These are phyloP conservation scores for Inosperma sp. DNA, from an alignment of 768 basidiomycete species.

Conservation along the genomic window DNA sequence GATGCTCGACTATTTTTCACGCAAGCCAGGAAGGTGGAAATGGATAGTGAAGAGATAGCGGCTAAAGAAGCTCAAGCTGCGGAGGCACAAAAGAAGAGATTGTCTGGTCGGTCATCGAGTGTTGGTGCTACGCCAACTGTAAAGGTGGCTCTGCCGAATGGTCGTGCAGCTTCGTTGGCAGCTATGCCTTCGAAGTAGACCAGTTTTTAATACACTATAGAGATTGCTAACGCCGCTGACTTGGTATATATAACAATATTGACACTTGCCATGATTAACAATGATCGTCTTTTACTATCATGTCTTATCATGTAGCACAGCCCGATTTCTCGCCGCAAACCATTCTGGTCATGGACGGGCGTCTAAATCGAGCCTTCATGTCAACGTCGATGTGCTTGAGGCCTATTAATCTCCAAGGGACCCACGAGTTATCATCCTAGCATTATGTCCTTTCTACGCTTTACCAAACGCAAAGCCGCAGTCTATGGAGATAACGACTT, in stretches of 20 bases:
- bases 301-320: too few relatives aligned
- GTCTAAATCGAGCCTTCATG: too few relatives aligned
- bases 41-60: constrained; percentile 21
- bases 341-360: too few relatives aligned
- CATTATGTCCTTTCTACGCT: too few relatives aligned
- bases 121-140: constrained; percentile 14
- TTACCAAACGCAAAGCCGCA: too few relatives aligned
- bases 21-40: constrained; percentile 59
- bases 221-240: not conserved
- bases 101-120: constrained; percentile 23
- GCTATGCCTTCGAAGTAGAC: not conserved
- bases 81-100: constrained; percentile 19
- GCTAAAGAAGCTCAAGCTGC: constrained; percentile 18
- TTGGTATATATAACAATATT: not conserved
- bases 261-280: too few relatives aligned
- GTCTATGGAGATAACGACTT: too few relatives aligned
- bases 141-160: not conserved
- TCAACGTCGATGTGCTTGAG: too few relatives aligned
- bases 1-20: constrained; percentile 88
- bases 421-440: too few relatives aligned
- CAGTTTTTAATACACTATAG: not conserved
- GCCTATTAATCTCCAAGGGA: too few relatives aligned
- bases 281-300: too few relatives aligned
- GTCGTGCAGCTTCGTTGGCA: constrained; percentile 6
- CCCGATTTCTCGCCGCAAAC: too few relatives aligned